Base-by-base conservation (phyloP, 2,329 filamentous ascomycete species). In the Periglandula ipomoeae region DNA sequence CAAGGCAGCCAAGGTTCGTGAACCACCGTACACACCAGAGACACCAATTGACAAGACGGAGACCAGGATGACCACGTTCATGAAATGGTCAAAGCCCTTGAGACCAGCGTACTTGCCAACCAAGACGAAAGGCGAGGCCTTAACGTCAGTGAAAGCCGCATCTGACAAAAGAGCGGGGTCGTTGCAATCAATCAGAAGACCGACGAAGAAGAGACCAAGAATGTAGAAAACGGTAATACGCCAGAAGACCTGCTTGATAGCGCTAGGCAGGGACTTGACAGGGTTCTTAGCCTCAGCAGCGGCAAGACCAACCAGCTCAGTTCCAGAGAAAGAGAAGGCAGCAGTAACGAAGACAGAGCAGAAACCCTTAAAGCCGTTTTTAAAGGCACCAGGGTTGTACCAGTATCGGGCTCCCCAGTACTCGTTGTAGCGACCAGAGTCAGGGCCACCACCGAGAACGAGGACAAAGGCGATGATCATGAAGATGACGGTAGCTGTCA, bases 201-300 rank as follows among this genome's bases (percentile, higher is more conserved):
- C 75, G 15, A 78, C 69, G 10, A 78, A 71, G 46, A 74, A 67
- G 13, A 79, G 67, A 32, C 73, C 73, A 3, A 78, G 63, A 42
- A 79, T 63, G 53, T 79, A 79, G 54, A 79, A 79, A 52, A 78
- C 60, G 0, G 71, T 75, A 51, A 78, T 78, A 55, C 75, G 73
- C 74, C 75, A 78, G 50, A 78, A 78, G 27, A 78, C 87, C 61
- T 94, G 89, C 70, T 93, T 94, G 58, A 91, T 83, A 5, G 89
- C 89, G 2, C 81, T 82, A 0, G 89, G 89, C 1, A 95, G 75
- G 0, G 84, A 79, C 60, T 86, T 82, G 49, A 79, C 75, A 0
- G 85, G 85, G 59, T 87, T 87, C 9, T 70, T 66, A 0, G 84
- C 79, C 64, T 89, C 85, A 11, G 51, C 51, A 5, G 51, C 51